These are phyloP conservation scores for Porogramme epimiltina DNA, from an alignment of 1,284 basidiomycete species.

Conservation along the genomic window DNA sequence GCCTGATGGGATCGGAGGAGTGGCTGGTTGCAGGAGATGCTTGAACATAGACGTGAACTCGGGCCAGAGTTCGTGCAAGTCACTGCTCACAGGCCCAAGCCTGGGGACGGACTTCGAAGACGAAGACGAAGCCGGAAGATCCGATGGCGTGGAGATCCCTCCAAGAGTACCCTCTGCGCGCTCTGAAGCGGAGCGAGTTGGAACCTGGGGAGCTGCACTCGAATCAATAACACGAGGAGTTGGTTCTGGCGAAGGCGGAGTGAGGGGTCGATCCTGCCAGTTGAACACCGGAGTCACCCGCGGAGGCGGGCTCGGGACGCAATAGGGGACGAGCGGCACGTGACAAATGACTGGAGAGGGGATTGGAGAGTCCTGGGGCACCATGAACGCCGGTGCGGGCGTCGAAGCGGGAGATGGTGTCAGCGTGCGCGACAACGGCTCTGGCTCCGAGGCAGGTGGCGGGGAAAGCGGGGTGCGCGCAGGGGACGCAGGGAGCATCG, in stretches of 20 bases:
- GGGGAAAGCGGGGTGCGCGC: background rate
- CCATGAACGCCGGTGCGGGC: background rate
- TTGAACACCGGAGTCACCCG: background rate
- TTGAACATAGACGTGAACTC: constrained; percentile 32
- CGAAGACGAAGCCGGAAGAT: constrained; percentile 16
- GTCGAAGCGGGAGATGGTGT: background rate
- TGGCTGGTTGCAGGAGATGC: constrained; percentile 30
- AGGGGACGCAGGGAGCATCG: no score
- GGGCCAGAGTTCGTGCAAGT: constrained; percentile 34
- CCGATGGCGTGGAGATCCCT: constrained; percentile 23
- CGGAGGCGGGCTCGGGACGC: background rate
- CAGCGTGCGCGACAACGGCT: no score
- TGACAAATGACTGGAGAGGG: background rate
- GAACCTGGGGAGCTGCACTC: constrained; percentile 2
- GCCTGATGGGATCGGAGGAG: constrained; percentile 2
- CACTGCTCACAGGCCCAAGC: constrained; percentile 28
- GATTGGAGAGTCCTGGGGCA: background rate
- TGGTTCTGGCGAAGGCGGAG: background rate
- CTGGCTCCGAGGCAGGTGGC: background rate
- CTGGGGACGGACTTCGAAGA: constrained; percentile 24
- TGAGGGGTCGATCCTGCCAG: background rate
- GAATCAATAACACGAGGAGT: constrained; percentile 15
- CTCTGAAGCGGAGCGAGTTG: background rate
- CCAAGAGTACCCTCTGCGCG: constrained; percentile 2
- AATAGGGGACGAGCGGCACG: background rate